Conservation (phyloP, 1,284 basidiomycete species). For the Malassezia obtusa region DNA sequence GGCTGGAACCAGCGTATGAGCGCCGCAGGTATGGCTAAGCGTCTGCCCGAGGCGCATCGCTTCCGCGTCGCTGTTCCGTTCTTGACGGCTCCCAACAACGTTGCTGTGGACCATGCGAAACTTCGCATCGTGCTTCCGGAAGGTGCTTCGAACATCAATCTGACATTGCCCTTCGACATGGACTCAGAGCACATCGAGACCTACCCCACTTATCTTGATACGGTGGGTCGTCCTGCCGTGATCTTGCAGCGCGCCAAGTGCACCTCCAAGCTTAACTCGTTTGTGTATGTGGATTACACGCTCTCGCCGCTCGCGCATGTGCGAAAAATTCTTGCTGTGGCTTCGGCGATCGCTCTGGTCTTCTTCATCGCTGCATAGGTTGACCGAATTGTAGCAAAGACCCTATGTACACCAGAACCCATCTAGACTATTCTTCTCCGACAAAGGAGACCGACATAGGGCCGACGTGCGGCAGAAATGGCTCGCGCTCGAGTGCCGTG, state of each 20-base stretch:
- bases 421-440: slow-evolving; percentile 12
- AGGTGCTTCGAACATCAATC: slow-evolving; percentile 67
- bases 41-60: slow-evolving; percentile 51
- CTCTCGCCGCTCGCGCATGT: slow-evolving; percentile 19
- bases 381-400: background rate
- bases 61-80: slow-evolving; percentile 74
- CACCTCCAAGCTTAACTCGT: slow-evolving; percentile 8
- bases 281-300: slow-evolving; percentile 33
- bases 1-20: slow-evolving; percentile 69
- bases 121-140: slow-evolving; percentile 79
- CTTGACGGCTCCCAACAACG: slow-evolving; percentile 68
- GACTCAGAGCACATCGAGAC: slow-evolving; percentile 57
- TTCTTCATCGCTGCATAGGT: slow-evolving; percentile 14
- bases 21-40: background rate
- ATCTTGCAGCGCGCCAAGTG: slow-evolving; percentile 59
- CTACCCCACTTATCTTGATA: slow-evolving; percentile 82
- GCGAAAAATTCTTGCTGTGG: slow-evolving; percentile 26
- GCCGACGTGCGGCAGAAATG: slow-evolving; percentile 10
- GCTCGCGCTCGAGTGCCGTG: slow-evolving; percentile 8
- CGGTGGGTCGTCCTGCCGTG: slow-evolving; percentile 73
- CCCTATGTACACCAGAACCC: background rate
- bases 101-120: slow-evolving; percentile 71
- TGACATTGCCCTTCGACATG: slow-evolving; percentile 68
- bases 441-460: slow-evolving; percentile 5
- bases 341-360: slow-evolving; percentile 12